Conservation (phyloP, 768 basidiomycete genomes). For the Nidula microcarpa region DNA sequence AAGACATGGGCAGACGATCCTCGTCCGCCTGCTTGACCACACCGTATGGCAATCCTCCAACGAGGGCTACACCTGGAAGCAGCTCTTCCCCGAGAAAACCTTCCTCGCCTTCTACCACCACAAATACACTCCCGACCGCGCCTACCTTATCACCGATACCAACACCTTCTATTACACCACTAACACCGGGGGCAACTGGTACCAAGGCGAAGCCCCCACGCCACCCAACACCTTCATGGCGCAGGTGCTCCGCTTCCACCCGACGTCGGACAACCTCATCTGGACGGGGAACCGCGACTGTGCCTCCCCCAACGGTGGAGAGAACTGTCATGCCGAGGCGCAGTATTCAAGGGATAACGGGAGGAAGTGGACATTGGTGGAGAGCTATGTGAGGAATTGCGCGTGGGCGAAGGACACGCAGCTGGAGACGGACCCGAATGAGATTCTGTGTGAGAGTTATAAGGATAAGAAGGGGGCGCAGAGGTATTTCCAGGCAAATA, state of each 20-base stretch:
- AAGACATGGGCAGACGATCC: slow-evolving; percentile 57
- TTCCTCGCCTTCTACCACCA: slow-evolving; percentile 91
- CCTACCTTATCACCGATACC: slow-evolving; percentile 81
- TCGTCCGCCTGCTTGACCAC: slow-evolving; percentile 74
- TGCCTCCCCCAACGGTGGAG: slow-evolving; percentile 17
- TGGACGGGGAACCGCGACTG: slow-evolving; percentile 85
- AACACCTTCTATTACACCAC: slow-evolving; percentile 75
- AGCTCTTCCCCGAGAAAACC: slow-evolving; percentile 51
- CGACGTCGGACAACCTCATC: slow-evolving; percentile 78
- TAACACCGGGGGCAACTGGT: slow-evolving; percentile 76
- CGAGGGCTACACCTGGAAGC: slow-evolving; percentile 91
- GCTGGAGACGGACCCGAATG: slow-evolving; percentile 75
- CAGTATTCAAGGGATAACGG: slow-evolving; percentile 79
- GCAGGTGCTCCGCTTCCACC: slow-evolving; percentile 84
- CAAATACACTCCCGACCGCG: slow-evolving; percentile 71
- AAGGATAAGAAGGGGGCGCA: slow-evolving; percentile 80
- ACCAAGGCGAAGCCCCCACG: slow-evolving; percentile 49
- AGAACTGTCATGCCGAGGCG: slow-evolving; percentile 70
- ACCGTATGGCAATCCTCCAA: slow-evolving; percentile 93
- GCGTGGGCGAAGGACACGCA: slow-evolving; percentile 85
- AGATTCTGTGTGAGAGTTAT: slow-evolving; percentile 93
- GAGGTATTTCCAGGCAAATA: slow-evolving; percentile 45
- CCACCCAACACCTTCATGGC: slow-evolving; percentile 79
- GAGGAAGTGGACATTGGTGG: slow-evolving; percentile 68
- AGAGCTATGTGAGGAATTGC: slow-evolving; percentile 86